Base-by-base conservation (phyloP, 768 basidiomycete species). In the Tubosaeta sp. region DNA sequence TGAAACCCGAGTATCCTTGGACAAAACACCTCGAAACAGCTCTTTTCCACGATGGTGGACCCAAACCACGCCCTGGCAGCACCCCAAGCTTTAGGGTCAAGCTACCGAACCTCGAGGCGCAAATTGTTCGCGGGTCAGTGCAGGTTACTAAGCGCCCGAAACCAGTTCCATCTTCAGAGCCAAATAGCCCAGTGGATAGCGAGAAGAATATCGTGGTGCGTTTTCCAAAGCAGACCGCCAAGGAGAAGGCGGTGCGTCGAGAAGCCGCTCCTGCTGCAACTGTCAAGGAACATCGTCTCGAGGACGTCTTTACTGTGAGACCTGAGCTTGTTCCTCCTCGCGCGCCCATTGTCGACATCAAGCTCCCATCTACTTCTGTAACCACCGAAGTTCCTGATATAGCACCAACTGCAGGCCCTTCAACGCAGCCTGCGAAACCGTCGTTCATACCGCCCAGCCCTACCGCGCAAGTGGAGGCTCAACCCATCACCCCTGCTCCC, bases 1-100 rank as follows among this genome's bases (percentile, higher is more conserved):
- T 81, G 79, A 90, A 87, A 64, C 88, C 88, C 9, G 90, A 92
- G 61, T 77, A 77, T 40, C 76, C 83, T 59, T 91, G 88, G 88
- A 91, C 90, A 9, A 90, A 90, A 62, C 87, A 90, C 48, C 81
- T 84, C 57, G 88, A 91, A 59, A 77, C 75, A 3, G 87, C 82
- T 65, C 80, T 91, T 16, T 84, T 83, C 70, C 76, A 79, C 44
- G 86, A 90, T 44, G 60, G 74, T 14, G 67, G 78, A 22, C 70
- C 80, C 22, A 84, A 83, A 61, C 74, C 81, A 12, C 79, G 82
- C n/a, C 70, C 70, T 12, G 80, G 82, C 19, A 76, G 79, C 41
- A 78, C 76, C 6, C 73, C 76, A 25, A 72, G 72, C 25, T 76
- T 80, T 54, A 79, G 85, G 21, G 75, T 91, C 49, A 85, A 81